Conservation (phyloP, 768 basidiomycete genomes). For the Tricholoma hemisulphureum region DNA sequence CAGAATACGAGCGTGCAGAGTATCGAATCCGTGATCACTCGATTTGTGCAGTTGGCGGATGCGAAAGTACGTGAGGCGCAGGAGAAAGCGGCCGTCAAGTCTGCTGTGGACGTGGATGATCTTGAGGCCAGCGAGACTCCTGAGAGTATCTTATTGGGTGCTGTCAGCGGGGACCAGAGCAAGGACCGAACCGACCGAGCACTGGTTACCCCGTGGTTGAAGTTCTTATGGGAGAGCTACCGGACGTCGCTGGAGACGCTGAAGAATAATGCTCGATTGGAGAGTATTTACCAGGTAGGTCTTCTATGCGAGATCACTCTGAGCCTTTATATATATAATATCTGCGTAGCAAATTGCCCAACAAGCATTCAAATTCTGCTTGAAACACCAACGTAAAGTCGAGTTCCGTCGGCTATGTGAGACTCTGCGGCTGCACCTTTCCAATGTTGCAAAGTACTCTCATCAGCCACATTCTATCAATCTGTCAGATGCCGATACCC, state of each 20-base stretch:
- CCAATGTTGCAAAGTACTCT: constrained; percentile 93
- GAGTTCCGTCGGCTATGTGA: constrained; percentile 97
- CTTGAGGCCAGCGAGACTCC: constrained; percentile 95
- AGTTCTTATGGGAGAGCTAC: constrained; percentile 99
- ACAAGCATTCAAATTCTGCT: constrained; percentile 96
- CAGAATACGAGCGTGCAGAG: constrained; percentile 89
- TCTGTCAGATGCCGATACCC: constrained; percentile 90
- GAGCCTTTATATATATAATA: background rate
- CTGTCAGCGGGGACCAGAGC: constrained; percentile 86
- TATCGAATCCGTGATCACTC: constrained; percentile 88
- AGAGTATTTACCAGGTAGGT: constrained; percentile 89
- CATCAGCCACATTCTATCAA: constrained; percentile 95
- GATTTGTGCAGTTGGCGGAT: constrained; percentile 79
- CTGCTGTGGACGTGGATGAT: constrained; percentile 85
- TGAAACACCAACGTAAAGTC: constrained; percentile 89
- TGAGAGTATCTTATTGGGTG: constrained; percentile 85
- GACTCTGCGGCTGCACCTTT: constrained; percentile 89
- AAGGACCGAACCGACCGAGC: constrained; percentile 94
- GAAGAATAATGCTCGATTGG: constrained; percentile 92
- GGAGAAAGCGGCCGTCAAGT: constrained; percentile 79
- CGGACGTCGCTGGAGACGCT: constrained; percentile 93
- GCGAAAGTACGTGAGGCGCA: constrained; percentile 82
- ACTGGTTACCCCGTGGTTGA: constrained; percentile 95
- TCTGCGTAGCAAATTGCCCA: constrained; percentile 80
- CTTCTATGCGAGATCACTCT: background rate